Base-by-base conservation (phyloP, 441 rosid genomes). In the Jatropha multifida region DNA sequence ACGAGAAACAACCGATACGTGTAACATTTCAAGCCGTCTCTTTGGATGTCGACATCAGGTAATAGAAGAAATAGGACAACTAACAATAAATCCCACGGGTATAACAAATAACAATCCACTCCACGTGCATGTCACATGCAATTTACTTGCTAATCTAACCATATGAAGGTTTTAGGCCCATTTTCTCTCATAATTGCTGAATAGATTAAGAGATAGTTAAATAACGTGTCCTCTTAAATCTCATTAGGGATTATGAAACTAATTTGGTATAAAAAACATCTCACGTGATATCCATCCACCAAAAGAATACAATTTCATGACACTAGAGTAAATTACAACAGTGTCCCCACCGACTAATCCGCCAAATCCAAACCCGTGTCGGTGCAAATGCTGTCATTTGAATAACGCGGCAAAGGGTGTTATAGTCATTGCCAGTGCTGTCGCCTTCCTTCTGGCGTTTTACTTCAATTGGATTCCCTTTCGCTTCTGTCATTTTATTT, bases 251-350 rank as follows among this genome's bases (percentile, higher is more conserved):
- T 23, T 23, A 23, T 49, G 9, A 49, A 49, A 12, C 13, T 49
- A 7, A 49, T 1, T 4, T 8, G 46, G 46, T 5, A 37, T 27
- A 20, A 27, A 26, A 20, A 70, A 55, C 74, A 56, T 56, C 12
- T 38, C 63, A 64, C 63, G 76, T 52, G 76, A 64, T 42, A 51
- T 27, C 54, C 71, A 41, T 63, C 70, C 66, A n/a, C n/a, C 46
- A 5, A 11, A 23, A 4, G n/a, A 18, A 15, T 3, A 3, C 18
- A 69, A 41, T 12, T 72, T 14, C 6, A 1, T 0, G 26, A 70
- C 23, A 7, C 17, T 6, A 13, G 15, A 14, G 6, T 8, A 55
- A 77, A 77, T 65, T 66, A 86, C 90, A 27, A 79, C 77, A 86
- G 72, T 80, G 79, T 86, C 69, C 69, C 61, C 76, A 63, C 76